These are phyloP conservation scores for Mortierella sp. DNA, from an alignment of 371 early-diverging fungal species.

Conservation along the genomic window DNA sequence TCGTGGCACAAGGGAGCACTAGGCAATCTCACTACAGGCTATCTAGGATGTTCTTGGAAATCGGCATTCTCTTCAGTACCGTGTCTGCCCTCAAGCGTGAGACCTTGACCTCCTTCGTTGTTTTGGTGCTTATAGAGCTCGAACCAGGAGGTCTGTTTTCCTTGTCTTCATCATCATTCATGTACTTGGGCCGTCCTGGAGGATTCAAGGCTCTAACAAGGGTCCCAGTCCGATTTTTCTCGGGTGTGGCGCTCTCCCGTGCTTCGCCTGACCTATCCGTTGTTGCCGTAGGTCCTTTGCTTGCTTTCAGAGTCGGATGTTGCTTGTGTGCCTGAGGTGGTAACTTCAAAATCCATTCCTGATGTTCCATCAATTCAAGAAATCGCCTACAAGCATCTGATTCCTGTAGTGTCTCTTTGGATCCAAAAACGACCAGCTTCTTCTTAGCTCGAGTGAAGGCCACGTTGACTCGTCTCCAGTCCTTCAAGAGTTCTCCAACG, in stretches of 20 bases:
- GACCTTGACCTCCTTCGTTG: slow-evolving; percentile 14
- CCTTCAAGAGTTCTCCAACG: slow-evolving; percentile 89
- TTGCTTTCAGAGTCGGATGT: slow-evolving; percentile 12
- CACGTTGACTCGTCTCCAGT: slow-evolving; percentile 97
- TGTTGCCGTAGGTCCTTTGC: too few species aligned
- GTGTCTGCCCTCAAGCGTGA: slow-evolving; percentile 9
- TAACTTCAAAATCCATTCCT: slow-evolving; percentile 59
- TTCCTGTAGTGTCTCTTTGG: slow-evolving; percentile 67
- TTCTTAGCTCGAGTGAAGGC: slow-evolving; percentile 94
- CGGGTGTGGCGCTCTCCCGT: not conserved
- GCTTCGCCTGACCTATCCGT: not conserved
- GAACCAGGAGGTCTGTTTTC: not conserved
- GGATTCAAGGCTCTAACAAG: too few species aligned
- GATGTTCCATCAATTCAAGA: slow-evolving; percentile 59
- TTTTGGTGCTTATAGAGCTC: not conserved
- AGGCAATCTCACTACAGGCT: slow-evolving; percentile 11
- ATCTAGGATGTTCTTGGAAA: slow-evolving; percentile 33
- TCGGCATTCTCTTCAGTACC: slow-evolving; percentile 23
- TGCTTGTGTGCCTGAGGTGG: slow-evolving; percentile 21
- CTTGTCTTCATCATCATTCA: slow-evolving; percentile 11
- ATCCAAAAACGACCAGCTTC: slow-evolving; percentile 94
- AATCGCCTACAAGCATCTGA: slow-evolving; percentile 66
- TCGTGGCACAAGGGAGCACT: too few species aligned
- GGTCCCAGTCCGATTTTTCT: too few species aligned
- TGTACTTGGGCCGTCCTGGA: too few species aligned